Percentiles rank a stretch among this genome's conserved stretches.
Evolutionary conservation across 176 grass and related monocot species (phyloP).

Genomic region (Sorghum bicolor): DNA sequence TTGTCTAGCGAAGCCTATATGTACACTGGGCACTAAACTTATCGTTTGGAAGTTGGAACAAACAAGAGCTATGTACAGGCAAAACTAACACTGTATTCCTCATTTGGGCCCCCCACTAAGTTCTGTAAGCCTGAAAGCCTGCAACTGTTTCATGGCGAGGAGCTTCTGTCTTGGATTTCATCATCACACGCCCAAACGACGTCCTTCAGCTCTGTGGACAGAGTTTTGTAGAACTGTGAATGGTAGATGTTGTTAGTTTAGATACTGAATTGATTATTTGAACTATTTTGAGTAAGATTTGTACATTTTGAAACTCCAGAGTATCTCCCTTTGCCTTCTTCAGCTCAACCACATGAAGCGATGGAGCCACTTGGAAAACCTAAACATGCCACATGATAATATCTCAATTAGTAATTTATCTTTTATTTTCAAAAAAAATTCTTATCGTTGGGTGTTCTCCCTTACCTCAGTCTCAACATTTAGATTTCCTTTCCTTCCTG

Average conservation of each 20-base stretch:
- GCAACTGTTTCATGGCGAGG: conserved; percentile 20
- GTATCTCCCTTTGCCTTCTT: conserved; percentile 89
- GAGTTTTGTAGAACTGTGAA: conserved; percentile 72
- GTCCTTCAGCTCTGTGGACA: conserved; percentile 69
- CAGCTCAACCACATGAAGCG: conserved; percentile 82
- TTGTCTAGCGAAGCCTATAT: neutral
- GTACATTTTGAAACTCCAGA: conserved; percentile 87
- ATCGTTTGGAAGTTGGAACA: neutral
- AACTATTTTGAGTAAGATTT: neutral
- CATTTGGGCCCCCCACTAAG: neutral
- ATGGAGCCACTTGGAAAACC: conserved; percentile 91
- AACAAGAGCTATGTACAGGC: conserved; percentile 23
- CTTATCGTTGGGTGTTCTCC: conserved; percentile 7
- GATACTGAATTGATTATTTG: neutral
- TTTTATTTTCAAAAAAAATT: neutral
- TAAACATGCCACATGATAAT: conserved; percentile 27
- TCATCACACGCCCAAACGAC: conserved; percentile 75
- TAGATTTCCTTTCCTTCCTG: conserved; percentile 87
- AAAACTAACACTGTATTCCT: neutral
- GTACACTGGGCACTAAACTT: neutral
- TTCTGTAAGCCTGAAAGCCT: neutral
- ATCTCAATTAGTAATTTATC: neutral
- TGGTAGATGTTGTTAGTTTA: neutral
- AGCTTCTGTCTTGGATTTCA: conserved; percentile 37
- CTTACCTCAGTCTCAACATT: conserved; percentile 84